Base-by-base conservation (phyloP, 495 filamentous ascomycete genomes). In the Acidomyces sp. region DNA sequence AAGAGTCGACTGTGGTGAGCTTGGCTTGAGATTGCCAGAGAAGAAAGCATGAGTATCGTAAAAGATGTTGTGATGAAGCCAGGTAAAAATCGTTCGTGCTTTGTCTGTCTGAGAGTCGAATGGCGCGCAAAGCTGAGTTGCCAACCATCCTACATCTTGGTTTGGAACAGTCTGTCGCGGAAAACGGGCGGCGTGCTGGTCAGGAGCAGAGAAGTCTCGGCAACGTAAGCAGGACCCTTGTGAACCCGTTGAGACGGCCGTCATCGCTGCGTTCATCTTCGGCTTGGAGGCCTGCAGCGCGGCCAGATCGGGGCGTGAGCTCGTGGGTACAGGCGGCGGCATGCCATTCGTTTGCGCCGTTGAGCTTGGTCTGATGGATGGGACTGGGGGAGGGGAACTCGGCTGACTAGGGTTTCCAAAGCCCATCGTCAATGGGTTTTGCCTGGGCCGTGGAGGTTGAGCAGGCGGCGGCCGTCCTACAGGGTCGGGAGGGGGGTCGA, bases 41-140 rank as follows among this genome's bases (percentile, higher is more conserved):
- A 87, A 86, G 65, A 94, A 90, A 29, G 73, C 67, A 25, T 74
- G 62, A 4, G 71, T 67, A 57, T 97, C 82, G 61, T 97, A 97
- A 32, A 65, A 64, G 44, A 97, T 75, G 53, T 95, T 96, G 59
- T 97, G 79, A 59, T 96, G 90, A 33, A 85, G 70, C 90, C 87
- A 97, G 6, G 84, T 82, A 58, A 97, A 97, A 43, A 97, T 80
- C 6, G 70, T 80, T 12, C 90, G 73, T 9, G 90, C 87, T 60
- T 93, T 93, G 57, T 96, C 90, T 2, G 87, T 93, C 0, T 59
- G 48, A 2, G 82, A 90, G 4, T 74, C 60, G 56, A 95, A 95
- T 1, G 84, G 85, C 6, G 67, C 58, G 34, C 83, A 88, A 18
- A 96, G 71, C 37, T 79, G 74, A 27, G 70, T 62, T 0, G 86